A percentile compares a stretch with the other conserved stretches of the same genome.
Evolutionary conservation across 139 green algal genomes (phyloP).

Genomic region (Picochlorum sp.): DNA sequence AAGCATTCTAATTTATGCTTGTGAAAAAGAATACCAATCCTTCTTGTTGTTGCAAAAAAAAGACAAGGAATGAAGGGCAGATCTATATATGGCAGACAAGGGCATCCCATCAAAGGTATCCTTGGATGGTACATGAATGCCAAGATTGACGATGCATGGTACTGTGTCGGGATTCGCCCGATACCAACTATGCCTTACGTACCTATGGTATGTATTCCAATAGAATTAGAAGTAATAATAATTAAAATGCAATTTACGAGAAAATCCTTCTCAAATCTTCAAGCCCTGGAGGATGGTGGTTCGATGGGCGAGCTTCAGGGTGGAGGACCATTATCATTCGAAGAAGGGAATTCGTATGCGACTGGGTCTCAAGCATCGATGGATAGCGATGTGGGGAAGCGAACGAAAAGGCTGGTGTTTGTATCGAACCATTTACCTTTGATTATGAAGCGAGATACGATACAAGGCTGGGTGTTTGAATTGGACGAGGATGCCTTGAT

Average conservation of each 20-base stretch:
- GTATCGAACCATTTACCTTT: slow-evolving; percentile 90
- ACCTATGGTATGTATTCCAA: no score
- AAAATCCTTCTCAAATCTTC: slow-evolving; percentile 31
- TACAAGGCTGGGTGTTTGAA: slow-evolving; percentile 74
- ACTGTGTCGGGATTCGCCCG: no score
- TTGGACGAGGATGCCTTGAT: slow-evolving; percentile 92
- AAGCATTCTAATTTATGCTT: no score
- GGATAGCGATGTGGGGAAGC: slow-evolving; percentile 6
- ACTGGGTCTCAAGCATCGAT: slow-evolving; percentile 20
- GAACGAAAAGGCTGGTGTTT: slow-evolving; percentile 66
- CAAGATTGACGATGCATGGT: no score
- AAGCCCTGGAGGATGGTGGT: slow-evolving; percentile 23
- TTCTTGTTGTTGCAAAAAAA: no score
- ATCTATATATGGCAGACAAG: no score
- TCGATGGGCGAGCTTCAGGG: slow-evolving; percentile 19
- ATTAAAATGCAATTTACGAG: slow-evolving; percentile 15
- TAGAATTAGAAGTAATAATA: not conserved
- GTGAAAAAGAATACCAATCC: no score
- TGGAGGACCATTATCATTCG: slow-evolving; percentile 23
- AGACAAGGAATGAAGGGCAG: no score
- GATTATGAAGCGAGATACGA: slow-evolving; percentile 32
- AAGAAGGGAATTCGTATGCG: not conserved
- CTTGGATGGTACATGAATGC: no score
- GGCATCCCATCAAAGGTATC: no score
- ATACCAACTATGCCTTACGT: no score